Base-by-base conservation (phyloP, 1,139 yeast genomes). In the Magnusiomyces tetraspermus region DNA sequence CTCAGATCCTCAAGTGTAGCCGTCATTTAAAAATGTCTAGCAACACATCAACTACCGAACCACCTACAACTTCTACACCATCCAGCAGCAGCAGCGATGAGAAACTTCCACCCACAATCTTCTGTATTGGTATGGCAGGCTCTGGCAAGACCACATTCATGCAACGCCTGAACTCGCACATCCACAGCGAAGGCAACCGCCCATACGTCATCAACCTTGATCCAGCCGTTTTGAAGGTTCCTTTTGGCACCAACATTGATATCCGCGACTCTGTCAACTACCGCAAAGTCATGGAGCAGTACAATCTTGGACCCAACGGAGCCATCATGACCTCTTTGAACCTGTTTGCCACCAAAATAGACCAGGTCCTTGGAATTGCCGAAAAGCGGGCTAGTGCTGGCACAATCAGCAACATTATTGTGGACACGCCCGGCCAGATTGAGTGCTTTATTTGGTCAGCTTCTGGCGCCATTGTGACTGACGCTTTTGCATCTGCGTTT, bases 341-440 rank as follows among this genome's bases (percentile, higher is more conserved):
- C 65, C 72, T 94, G 53, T 94, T 94, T 64, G 76, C 96, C 51
- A 94, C 99, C 28, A 94, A 94, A 69, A 88, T 94, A 54, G 99
- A 94, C 66, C 98, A 94, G 70, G 97, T 94, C 6, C 81, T 94
- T 55, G 77, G 79, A 48, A 74, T 94, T 48, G 86, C 90, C 22
- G 96, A 90, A 63, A 88, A 88, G 64, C 78, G 94, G 62, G 41
- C 49, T 3, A 17, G 33, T n/a, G 75, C 87, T 0, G 82, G 79
- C 30, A 71, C 61, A 28, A 62, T 69, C 57, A 70, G 79, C 31
- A 84, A 89, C 66, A 86, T 92, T 57, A 84, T 94, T 48, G 79
- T 92, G 51, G 99, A 94, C 68, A 94, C 99, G 0, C 99, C 99
- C 0, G 99, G 99, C 6, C 99, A 94, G 69, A 94, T 94, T 58